phyloP scores from a whole-genome alignment of 139 green algal species.

The Penium margaritaceum region DNA sequence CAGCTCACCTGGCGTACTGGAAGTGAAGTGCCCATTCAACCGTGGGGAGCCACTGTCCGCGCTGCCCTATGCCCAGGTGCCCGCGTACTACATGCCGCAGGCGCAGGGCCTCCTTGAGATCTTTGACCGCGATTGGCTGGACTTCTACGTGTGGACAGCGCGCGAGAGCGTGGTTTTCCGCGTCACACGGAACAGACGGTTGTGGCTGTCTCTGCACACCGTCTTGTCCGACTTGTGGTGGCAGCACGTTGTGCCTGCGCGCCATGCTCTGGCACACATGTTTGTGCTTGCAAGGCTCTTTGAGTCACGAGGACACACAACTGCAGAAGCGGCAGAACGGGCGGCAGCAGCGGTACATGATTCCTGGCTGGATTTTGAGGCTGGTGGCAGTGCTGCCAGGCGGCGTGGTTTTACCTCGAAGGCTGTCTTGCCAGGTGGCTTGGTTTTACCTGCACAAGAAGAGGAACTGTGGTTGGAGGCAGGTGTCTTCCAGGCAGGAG shows the following conservation, averaged over 20 bases:
- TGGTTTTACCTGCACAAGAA: too few species aligned
- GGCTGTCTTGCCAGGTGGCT: too few species aligned
- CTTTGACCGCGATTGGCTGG: constrained; percentile 42
- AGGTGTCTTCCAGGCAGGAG: too few species aligned
- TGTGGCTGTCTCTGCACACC: constrained; percentile 60
- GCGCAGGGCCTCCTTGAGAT: constrained; percentile 45
- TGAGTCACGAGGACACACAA: too few species aligned
- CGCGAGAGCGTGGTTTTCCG: constrained; percentile 57
- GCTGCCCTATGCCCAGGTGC: constrained; percentile 20
- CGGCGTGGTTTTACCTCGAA: too few species aligned
- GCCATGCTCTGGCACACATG: constrained; percentile 13
- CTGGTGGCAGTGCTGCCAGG: too few species aligned
- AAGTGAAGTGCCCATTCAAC: constrained; percentile 47
- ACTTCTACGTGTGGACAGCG: constrained; percentile 47
- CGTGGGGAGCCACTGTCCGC: neutral
- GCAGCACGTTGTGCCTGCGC: constrained; percentile 37
- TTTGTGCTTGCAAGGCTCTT: too few species aligned
- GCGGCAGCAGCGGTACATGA: too few species aligned
- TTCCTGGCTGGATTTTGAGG: too few species aligned
- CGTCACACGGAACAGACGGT: constrained; percentile 57
- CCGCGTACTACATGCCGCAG: constrained; percentile 46
- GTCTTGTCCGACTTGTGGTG: constrained; percentile 71
- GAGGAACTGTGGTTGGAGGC: too few species aligned
- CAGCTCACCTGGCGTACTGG: constrained; percentile 31
- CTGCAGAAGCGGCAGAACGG: too few species aligned